These are phyloP conservation scores for Phialocephala sp. DNA, from an alignment of 2,329 filamentous ascomycete genomes.

Conservation along the genomic window DNA sequence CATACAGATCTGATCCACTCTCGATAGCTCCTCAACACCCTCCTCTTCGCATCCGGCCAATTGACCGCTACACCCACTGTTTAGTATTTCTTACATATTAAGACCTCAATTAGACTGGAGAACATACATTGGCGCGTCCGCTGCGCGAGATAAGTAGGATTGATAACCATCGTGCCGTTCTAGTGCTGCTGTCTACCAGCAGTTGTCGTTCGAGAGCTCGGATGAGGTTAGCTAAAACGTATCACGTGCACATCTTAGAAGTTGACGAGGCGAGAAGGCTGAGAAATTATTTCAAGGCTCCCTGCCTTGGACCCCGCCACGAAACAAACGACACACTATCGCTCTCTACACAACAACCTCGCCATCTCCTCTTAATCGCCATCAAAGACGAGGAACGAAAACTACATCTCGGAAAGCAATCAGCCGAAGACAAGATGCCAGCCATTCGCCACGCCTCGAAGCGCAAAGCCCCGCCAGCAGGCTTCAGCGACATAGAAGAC, in stretches of 20 bases:
- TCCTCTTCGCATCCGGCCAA: conserved; percentile 85
- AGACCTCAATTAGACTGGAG: conserved; percentile 12
- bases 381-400: neutral
- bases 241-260: conserved; percentile 20
- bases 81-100: conserved; percentile 51
- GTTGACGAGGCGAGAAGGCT: conserved; percentile 24
- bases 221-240: conserved; percentile 24
- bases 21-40: conserved; percentile 89
- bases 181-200: conserved; percentile 9
- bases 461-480: conserved; percentile 82
- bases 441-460: conserved; percentile 76
- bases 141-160: conserved; percentile 89
- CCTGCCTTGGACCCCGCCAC: conserved; percentile 15
- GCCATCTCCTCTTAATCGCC: neutral
- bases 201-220: conserved; percentile 26
- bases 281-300: conserved; percentile 23
- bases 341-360: neutral
- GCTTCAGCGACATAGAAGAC: conserved; percentile 87
- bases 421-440: conserved; percentile 61
- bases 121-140: conserved; percentile 77
- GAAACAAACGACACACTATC: neutral
- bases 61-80: conserved; percentile 69
- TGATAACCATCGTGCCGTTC: conserved; percentile 74
- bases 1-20: conserved; percentile 96
- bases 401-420: neutral